Percentiles rank a stretch among this genome's conserved stretches.
phyloP scores from a whole-genome alignment of 1,284 basidiomycete species.

The Puccinia hordei region DNA sequence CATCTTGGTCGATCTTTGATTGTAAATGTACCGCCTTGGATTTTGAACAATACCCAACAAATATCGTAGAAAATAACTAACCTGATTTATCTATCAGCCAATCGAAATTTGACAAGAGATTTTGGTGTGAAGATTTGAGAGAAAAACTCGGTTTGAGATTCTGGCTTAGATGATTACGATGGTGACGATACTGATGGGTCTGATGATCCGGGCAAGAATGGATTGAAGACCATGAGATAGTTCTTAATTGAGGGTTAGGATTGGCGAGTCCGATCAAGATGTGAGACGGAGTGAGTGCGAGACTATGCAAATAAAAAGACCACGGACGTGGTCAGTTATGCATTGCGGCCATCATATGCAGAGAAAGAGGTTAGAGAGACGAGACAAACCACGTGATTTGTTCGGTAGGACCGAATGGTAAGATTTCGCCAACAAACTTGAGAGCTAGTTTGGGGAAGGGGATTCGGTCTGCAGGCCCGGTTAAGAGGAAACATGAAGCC shows the following conservation, averaged over 20 bases:
- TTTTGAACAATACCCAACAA: not conserved
- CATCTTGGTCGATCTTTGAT: not conserved
- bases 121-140: not conserved
- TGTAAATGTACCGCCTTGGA: not conserved
- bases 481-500: constrained; percentile 36
- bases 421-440: constrained; percentile 26
- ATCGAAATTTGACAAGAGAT: constrained; percentile 28
- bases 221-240: constrained; percentile 34
- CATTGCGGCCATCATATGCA: too few relatives aligned
- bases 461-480: constrained; percentile 45
- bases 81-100: constrained; percentile 49
- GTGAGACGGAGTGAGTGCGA: constrained; percentile 23
- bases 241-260: constrained; percentile 31
- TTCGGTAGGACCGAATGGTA: not conserved
- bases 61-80: not conserved
- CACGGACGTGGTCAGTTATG: too few relatives aligned
- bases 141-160: not conserved
- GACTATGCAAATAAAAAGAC: not conserved
- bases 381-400: constrained; percentile 40
- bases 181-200: not conserved
- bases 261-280: constrained; percentile 28
- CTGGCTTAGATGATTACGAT: not conserved
- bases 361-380: not conserved
- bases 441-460: constrained; percentile 43
- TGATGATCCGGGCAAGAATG: not conserved